phyloP scores from a whole-genome alignment of 2,329 filamentous ascomycete genomes.

The Calonectria honghensis region DNA sequence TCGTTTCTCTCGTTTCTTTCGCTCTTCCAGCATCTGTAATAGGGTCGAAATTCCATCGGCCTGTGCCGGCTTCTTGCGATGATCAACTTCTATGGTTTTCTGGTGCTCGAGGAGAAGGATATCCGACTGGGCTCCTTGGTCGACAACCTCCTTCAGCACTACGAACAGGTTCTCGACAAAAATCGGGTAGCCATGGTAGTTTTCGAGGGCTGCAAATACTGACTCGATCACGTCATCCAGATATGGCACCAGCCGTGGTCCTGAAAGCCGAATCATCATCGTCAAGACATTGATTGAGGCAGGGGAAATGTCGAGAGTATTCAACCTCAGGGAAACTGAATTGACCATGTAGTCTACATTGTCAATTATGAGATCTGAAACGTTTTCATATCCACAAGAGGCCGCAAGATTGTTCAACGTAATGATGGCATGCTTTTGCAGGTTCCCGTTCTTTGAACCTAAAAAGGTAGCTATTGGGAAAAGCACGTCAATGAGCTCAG shows the following conservation, averaged over 20 bases:
- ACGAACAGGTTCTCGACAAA: constrained; percentile 91
- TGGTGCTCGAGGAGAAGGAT: constrained; percentile 67
- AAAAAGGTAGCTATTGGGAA: constrained; percentile 95
- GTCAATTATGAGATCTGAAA: constrained; percentile 87
- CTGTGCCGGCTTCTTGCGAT: constrained; percentile 63
- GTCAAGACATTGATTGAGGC: constrained; percentile 91
- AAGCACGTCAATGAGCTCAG: constrained; percentile 91
- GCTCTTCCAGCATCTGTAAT: constrained; percentile 76
- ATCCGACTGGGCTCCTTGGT: constrained; percentile 82
- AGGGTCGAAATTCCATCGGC: constrained; percentile 66
- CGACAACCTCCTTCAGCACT: constrained; percentile 87
- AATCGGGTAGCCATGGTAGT: constrained; percentile 92
- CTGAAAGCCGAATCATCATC: constrained; percentile 95
- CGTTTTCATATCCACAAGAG: constrained; percentile 83
- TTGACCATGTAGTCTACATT: constrained; percentile 99
- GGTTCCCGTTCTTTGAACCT: constrained; percentile 79
- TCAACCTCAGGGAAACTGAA: constrained; percentile 90
- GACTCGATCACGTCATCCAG: constrained; percentile 93
- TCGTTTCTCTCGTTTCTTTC: constrained; percentile 58
- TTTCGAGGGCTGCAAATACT: constrained; percentile 94
- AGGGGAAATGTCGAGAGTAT: constrained; percentile 93
- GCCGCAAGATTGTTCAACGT: constrained; percentile 87
- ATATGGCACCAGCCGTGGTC: constrained; percentile 87
- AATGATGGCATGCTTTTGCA: constrained; percentile 88
- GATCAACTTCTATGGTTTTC: constrained; percentile 60